These are phyloP conservation scores for Gardenia jasminoides DNA, from an alignment of 257 asterid genomes.

Conservation along the genomic window DNA sequence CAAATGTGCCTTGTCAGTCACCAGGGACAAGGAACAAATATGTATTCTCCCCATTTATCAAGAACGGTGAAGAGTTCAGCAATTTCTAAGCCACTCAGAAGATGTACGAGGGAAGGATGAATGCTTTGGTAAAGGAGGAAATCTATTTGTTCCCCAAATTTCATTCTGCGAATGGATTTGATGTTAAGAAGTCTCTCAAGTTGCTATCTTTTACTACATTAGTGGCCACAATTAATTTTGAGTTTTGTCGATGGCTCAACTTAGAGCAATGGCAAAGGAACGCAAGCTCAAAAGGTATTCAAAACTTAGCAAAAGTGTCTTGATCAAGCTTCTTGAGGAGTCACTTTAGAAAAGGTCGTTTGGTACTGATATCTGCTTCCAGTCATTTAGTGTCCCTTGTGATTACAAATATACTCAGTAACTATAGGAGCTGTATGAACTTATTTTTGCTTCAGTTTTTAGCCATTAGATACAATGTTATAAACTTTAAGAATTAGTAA, in stretches of 20 bases:
- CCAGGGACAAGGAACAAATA: slow-evolving; percentile 12
- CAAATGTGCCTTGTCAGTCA: slow-evolving; percentile 12
- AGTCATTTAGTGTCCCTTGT: neutral
- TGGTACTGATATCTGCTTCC: neutral
- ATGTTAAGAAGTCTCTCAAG: too few relatives aligned
- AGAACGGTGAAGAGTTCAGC: slow-evolving; percentile 14
- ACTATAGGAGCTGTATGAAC: neutral
- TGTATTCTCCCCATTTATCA: slow-evolving; percentile 9
- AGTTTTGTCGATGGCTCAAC: slow-evolving; percentile 22
- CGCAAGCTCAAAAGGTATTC: slow-evolving; percentile 27
- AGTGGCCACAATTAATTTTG: neutral
- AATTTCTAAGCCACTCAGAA: slow-evolving; percentile 13
- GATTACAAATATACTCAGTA: neutral
- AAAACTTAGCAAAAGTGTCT: slow-evolving; percentile 32
- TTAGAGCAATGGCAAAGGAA: slow-evolving; percentile 39
- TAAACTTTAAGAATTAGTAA: neutral
- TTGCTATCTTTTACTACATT: neutral
- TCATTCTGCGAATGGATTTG: neutral
- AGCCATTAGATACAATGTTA: neutral
- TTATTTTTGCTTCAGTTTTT: neutral
- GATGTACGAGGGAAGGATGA: neutral
- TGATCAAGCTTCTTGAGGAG: slow-evolving; percentile 24
- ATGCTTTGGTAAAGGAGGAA: neutral
- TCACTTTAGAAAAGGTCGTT: neutral
- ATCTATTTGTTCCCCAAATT: neutral